phyloP scores from a whole-genome alignment of 345 rosid species.

The Eucalyptus regnans region DNA sequence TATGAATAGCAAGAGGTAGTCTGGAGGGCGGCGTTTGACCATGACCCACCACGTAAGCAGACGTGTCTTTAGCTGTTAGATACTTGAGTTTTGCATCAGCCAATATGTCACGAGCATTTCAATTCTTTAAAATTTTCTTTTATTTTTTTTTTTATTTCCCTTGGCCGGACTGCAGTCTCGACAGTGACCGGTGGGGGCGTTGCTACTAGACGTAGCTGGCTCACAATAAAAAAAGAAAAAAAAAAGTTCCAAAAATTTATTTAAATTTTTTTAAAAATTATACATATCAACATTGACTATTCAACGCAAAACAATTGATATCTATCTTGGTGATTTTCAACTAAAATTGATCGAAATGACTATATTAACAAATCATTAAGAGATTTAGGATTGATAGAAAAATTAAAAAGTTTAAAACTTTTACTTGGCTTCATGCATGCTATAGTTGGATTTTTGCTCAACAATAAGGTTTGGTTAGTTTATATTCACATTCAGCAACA shows the following conservation, averaged over 20 bases:
- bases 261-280: not conserved
- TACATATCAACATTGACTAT: rapidly evolving
- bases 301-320: rapidly evolving
- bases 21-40: not conserved
- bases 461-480: not conserved
- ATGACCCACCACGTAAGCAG: not conserved
- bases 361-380: rapidly evolving
- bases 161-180: not conserved
- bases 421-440: not conserved
- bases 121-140: too few relatives aligned
- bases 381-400: not conserved
- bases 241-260: not conserved
- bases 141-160: too few relatives aligned
- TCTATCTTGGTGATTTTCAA: rapidly evolving
- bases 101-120: not conserved
- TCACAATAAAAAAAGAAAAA: not conserved
- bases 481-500: too few relatives aligned
- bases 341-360: not conserved
- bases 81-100: not conserved
- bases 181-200: not conserved
- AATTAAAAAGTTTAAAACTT: not conserved
- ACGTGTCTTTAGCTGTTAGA: not conserved
- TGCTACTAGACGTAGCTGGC: not conserved
- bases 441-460: not conserved
- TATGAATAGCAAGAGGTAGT: not conserved